A percentile compares a stretch with the other conserved stretches of the same genome.
Conservation (phyloP, 106 monocot species). For the Dioscorea zingiberensis region DNA sequence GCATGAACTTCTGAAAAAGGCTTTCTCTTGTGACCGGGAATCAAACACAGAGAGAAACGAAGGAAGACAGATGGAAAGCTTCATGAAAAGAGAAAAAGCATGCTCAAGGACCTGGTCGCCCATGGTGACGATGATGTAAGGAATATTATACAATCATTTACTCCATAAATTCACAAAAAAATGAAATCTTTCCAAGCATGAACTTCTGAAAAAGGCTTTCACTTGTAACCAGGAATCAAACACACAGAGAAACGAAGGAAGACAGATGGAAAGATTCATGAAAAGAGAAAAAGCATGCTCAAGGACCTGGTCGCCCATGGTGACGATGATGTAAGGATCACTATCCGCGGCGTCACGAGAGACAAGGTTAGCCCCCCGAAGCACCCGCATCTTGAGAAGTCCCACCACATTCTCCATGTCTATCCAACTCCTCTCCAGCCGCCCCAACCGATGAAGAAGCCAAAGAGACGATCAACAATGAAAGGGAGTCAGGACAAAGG, state of each 20-base stretch:
- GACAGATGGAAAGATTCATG: not conserved
- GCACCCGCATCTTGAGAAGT: slow-evolving; percentile 7
- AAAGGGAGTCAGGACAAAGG: no score
- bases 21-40: no score
- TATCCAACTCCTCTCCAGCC: not conserved
- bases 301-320: slow-evolving; percentile 2
- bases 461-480: no score
- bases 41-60: not conserved
- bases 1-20: no score
- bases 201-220: no score
- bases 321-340: slow-evolving; percentile 2
- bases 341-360: slow-evolving; percentile 1
- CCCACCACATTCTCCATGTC: slow-evolving; percentile 6
- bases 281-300: not conserved
- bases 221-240: no score
- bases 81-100: not conserved
- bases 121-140: no score
- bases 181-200: no score
- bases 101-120: not conserved
- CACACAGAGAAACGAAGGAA: not conserved
- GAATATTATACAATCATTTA: no score
- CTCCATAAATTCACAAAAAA: no score
- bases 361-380: not conserved
- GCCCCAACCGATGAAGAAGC: not conserved
- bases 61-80: not conserved